Percentiles rank a stretch among this genome's conserved stretches.
These are phyloP conservation scores for Butyriboletus loyo DNA, from an alignment of 768 basidiomycete species.

Conservation along the genomic window DNA sequence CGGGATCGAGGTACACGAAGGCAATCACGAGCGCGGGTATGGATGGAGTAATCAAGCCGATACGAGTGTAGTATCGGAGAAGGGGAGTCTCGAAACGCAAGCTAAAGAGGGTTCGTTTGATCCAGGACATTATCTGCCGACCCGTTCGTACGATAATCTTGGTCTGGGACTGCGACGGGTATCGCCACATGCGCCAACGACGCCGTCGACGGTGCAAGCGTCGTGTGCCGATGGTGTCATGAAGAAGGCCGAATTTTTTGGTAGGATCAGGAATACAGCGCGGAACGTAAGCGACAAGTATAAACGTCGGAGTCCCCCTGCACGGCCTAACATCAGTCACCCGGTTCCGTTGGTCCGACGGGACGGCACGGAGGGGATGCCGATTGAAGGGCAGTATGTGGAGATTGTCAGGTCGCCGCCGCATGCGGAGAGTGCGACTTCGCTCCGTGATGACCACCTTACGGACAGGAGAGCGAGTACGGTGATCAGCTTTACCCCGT, in stretches of 20 bases:
- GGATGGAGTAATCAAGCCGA: conserved; percentile 32
- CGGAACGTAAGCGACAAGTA: conserved; percentile 67
- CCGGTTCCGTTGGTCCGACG: conserved; percentile 44
- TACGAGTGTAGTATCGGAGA: conserved; percentile 27
- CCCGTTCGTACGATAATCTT: conserved; percentile 22
- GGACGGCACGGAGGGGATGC: conserved; percentile 17
- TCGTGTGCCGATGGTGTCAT: conserved; percentile 50
- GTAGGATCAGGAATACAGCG: conserved; percentile 59
- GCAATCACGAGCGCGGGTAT: conserved; percentile 23
- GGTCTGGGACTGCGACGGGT: conserved; percentile 52
- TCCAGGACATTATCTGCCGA: conserved; percentile 16
- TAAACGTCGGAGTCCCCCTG: conserved; percentile 34
- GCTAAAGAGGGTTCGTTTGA: conserved; percentile 16
- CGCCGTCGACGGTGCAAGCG: conserved; percentile 29
- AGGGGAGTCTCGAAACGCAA: conserved; percentile 31
- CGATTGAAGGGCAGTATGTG: conserved; percentile 35
- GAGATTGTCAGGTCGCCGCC: conserved; percentile 23
- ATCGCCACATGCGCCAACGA: conserved; percentile 45
- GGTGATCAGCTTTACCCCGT: conserved; percentile 46
- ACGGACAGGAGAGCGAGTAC: conserved; percentile 36
- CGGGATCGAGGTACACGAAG: conserved; percentile 26
- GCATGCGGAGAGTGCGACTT: conserved; percentile 26
- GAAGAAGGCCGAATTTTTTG: conserved; percentile 68
- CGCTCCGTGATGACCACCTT: conserved; percentile 39
- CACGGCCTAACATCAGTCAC: conserved; percentile 55